Evolutionary conservation across 768 basidiomycete genomes (phyloP).

Genomic region (Phylloporus sp.): DNA sequence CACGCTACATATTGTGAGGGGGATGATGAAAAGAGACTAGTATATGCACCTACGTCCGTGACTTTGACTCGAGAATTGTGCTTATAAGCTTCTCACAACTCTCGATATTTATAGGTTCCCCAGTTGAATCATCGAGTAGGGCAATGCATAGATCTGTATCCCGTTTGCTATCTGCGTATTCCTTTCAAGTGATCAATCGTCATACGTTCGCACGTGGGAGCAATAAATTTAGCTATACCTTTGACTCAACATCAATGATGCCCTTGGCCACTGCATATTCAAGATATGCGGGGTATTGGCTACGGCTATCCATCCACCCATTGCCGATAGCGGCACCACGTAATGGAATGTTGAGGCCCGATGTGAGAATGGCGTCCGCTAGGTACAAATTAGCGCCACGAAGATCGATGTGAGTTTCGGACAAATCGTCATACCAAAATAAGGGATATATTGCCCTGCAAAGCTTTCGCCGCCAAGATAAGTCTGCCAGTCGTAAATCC

Average conservation of each 20-base stretch:
- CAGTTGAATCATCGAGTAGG: slow-evolving; percentile 33
- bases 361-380: slow-evolving; percentile 76
- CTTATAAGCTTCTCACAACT: slow-evolving; percentile 59
- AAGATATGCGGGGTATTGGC: slow-evolving; percentile 86
- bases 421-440: slow-evolving; percentile 57
- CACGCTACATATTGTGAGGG: slow-evolving; percentile 39
- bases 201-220: slow-evolving; percentile 1
- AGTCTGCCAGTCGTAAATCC: slow-evolving; percentile 51
- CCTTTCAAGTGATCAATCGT: slow-evolving; percentile 32
- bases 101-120: slow-evolving; percentile 52
- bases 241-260: slow-evolving; percentile 64
- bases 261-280: slow-evolving; percentile 81
- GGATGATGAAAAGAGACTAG: background rate
- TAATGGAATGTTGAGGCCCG: slow-evolving; percentile 55
- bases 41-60: slow-evolving; percentile 19
- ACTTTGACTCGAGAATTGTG: slow-evolving; percentile 32
- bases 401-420: background rate
- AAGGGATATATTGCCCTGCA: slow-evolving; percentile 97
- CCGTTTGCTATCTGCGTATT: slow-evolving; percentile 55
- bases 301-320: slow-evolving; percentile 91
- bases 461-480: slow-evolving; percentile 95
- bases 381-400: slow-evolving; percentile 6
- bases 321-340: slow-evolving; percentile 90
- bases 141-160: slow-evolving; percentile 56
- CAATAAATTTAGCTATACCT: slow-evolving; percentile 38